A percentile compares a stretch with the other conserved stretches of the same genome.
Conservation (phyloP, 176 grass and related monocot species). For the Zea mays region DNA sequence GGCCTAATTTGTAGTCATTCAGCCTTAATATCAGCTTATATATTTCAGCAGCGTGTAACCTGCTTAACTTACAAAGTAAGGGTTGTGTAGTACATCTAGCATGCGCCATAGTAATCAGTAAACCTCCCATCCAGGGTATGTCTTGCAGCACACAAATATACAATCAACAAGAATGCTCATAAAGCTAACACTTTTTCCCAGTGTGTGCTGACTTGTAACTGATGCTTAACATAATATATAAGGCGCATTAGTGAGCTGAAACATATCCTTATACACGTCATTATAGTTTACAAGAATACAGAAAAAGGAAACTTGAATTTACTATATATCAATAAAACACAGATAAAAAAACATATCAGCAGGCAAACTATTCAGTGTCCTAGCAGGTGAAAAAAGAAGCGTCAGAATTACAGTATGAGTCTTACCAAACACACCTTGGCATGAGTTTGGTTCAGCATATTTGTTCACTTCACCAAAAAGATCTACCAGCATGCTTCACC, state of each 20-base stretch:
- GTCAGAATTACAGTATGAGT: slow-evolving; percentile 25
- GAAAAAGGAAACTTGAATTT: slow-evolving; percentile 12
- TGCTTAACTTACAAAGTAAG: not conserved
- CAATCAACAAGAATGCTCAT: slow-evolving; percentile 9
- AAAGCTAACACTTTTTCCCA: slow-evolving; percentile 20
- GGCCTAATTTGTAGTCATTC: not conserved
- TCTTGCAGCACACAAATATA: slow-evolving; percentile 10
- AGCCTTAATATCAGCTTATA: slow-evolving; percentile 9
- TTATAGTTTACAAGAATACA: slow-evolving; percentile 25
- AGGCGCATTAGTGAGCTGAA: not conserved
- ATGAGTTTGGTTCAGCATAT: slow-evolving; percentile 56
- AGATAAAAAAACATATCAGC: not conserved
- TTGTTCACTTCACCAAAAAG: slow-evolving; percentile 48
- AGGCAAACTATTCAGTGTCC: slow-evolving; percentile 26
- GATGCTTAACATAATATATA: slow-evolving; percentile 19
- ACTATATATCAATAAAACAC: slow-evolving; percentile 23
- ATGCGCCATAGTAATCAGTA: not conserved
- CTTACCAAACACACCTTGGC: slow-evolving; percentile 52
- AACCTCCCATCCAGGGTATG: slow-evolving; percentile 2
- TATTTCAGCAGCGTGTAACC: slow-evolving; percentile 9
- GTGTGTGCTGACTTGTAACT: not conserved
- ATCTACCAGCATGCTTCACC: slow-evolving; percentile 53
- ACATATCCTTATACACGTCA: not conserved
- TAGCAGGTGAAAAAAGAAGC: not conserved
- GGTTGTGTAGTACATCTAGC: slow-evolving; percentile 6